These are phyloP conservation scores for Salix arbutifolia DNA, from an alignment of 345 rosid genomes.

Conservation along the genomic window DNA sequence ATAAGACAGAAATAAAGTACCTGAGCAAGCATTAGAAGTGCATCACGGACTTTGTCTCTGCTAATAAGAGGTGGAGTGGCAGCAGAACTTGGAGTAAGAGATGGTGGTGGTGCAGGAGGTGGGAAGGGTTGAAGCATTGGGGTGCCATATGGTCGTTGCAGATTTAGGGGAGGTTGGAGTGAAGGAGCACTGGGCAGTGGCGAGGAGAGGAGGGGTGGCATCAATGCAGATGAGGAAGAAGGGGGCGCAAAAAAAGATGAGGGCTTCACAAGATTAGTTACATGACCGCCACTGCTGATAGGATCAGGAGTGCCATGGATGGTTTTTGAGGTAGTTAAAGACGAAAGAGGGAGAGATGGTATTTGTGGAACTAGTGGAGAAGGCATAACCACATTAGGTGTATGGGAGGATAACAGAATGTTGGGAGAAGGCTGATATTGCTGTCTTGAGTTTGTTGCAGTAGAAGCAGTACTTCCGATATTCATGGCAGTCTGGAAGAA, in stretches of 20 bases:
- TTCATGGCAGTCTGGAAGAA: constrained; percentile 39
- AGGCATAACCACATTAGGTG: constrained; percentile 27
- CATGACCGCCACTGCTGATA: constrained; percentile 30
- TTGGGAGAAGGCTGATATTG: constrained; percentile 35
- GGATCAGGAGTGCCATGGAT: constrained; percentile 36
- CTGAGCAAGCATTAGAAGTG: constrained; percentile 59
- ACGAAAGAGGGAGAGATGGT: constrained; percentile 33
- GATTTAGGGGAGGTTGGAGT: constrained; percentile 42
- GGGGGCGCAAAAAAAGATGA: constrained; percentile 47
- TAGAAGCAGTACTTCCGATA: constrained; percentile 38
- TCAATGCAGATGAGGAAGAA: constrained; percentile 40
- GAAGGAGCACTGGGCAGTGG: constrained; percentile 36
- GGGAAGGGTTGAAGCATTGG: constrained; percentile 75
- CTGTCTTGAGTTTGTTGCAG: constrained; percentile 30
- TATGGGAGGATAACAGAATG: constrained; percentile 36
- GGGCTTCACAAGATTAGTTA: constrained; percentile 56
- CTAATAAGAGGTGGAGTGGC: constrained; percentile 30
- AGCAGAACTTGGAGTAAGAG: constrained; percentile 46
- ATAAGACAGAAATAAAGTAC: constrained; percentile 20
- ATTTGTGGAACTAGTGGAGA: constrained; percentile 30
- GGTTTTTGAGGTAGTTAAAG: constrained; percentile 29
- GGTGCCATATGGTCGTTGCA: constrained; percentile 56
- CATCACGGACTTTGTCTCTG: constrained; percentile 58
- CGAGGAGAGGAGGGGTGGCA: constrained; percentile 43
- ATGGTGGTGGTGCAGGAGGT: constrained; percentile 59